Conservation (phyloP, 2,329 filamentous ascomycete species). For the Pleoardoris graminearum region DNA sequence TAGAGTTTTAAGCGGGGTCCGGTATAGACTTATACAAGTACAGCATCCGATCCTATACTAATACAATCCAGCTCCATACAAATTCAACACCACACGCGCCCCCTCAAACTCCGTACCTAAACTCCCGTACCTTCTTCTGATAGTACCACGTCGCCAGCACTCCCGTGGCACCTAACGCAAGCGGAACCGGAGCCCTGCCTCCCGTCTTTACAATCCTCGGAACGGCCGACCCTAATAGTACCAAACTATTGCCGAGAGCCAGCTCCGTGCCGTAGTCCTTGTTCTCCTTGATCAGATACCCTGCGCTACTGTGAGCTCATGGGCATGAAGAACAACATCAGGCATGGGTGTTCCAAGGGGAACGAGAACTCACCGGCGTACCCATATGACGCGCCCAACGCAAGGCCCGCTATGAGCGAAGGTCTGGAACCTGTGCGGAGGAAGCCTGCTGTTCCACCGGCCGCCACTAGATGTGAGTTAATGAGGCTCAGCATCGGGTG, state of each 20-base stretch:
- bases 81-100: no score
- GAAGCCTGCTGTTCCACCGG: conserved; percentile 34
- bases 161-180: conserved; percentile 30
- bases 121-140: conserved; percentile 36
- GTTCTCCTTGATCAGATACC: conserved; percentile 35
- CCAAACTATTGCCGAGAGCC: conserved; percentile 30
- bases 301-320: conserved; percentile 5
- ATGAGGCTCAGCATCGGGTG: background rate
- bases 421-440: conserved; percentile 34
- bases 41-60: no score
- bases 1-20: no score
- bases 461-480: conserved; percentile 21
- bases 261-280: conserved; percentile 36
- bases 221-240: conserved; percentile 29
- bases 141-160: conserved; percentile 33
- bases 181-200: conserved; percentile 31
- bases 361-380: conserved; percentile 23
- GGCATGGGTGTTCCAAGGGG: no score
- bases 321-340: background rate
- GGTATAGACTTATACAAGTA: no score
- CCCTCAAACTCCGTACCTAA: conserved; percentile 31
- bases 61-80: no score
- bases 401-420: conserved; percentile 32
- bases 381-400: conserved; percentile 30
- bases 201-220: conserved; percentile 33